phyloP scores from a whole-genome alignment of 208 protist genomes.

The Trypanosoma congolense region DNA sequence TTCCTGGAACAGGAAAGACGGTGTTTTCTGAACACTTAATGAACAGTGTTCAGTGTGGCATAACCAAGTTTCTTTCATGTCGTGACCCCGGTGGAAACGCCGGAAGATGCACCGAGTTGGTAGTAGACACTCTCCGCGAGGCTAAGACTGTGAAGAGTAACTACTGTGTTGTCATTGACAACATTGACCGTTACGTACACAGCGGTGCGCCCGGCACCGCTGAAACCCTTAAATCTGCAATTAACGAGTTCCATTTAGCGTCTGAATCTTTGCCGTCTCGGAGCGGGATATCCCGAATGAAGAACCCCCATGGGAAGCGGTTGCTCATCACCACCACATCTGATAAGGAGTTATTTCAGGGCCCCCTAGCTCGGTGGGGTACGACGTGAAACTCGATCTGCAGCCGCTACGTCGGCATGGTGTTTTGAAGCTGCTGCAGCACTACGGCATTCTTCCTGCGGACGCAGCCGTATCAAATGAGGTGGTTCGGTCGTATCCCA shows the following conservation, averaged over 20 bases:
- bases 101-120: constrained; percentile 1
- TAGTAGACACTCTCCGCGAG: constrained; percentile 1
- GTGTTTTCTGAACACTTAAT: constrained; percentile 38
- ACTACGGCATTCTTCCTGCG: constrained; percentile 33
- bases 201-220: background rate
- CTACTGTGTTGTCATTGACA: constrained; percentile 19
- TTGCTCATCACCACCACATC: constrained; percentile 23
- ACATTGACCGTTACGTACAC: constrained; percentile 15
- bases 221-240: constrained; percentile 6
- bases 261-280: background rate
- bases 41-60: constrained; percentile 8
- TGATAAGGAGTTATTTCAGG: constrained; percentile 15
- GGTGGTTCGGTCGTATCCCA: constrained; percentile 34
- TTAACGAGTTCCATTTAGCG: constrained; percentile 13
- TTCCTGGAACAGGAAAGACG: constrained; percentile 64
- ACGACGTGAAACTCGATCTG: constrained; percentile 17
- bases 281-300: background rate
- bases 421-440: constrained; percentile 23
- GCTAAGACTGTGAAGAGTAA: constrained; percentile 8
- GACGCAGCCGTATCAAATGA: constrained; percentile 2
- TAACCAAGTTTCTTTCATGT: constrained; percentile 3
- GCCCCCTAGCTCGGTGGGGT: constrained; percentile 7
- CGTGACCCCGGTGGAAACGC: background rate
- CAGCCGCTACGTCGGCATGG: constrained; percentile 33
- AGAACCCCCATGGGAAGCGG: constrained; percentile 7